Evolutionary conservation across 106 monocot genomes (phyloP).

Genomic region (Dioscorea zingiberensis): DNA sequence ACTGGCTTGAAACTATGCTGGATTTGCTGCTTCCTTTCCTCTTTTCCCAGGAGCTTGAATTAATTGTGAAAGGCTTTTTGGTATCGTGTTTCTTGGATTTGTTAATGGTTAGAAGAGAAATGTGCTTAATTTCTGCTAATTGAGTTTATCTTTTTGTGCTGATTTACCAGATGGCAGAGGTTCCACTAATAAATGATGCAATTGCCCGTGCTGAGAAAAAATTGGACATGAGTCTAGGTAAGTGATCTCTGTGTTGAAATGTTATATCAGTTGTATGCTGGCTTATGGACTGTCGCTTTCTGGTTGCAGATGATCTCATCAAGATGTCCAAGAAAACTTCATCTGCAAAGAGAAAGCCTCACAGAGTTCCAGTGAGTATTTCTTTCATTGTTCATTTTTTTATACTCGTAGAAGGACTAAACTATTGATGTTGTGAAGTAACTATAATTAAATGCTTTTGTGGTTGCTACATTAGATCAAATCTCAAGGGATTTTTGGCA

Average conservation of each 20-base stretch:
- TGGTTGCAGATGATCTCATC: slow-evolving; percentile 80
- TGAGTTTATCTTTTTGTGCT: too few species aligned
- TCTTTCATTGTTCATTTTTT: neutral
- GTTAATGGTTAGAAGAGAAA: too few species aligned
- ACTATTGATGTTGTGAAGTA: too few species aligned
- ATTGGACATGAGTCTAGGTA: slow-evolving; percentile 80
- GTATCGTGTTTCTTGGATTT: too few species aligned
- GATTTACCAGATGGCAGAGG: slow-evolving; percentile 37
- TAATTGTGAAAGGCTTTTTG: too few species aligned
- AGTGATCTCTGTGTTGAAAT: neutral
- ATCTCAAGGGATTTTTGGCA: slow-evolving; percentile 47
- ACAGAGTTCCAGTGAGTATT: slow-evolving; percentile 47
- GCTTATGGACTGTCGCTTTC: neutral
- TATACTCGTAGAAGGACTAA: neutral
- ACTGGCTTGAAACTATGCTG: too few species aligned
- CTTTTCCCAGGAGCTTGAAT: too few species aligned
- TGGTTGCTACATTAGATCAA: slow-evolving; percentile 52
- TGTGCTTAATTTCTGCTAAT: too few species aligned
- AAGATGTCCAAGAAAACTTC: slow-evolving; percentile 80
- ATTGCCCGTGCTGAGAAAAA: slow-evolving; percentile 69
- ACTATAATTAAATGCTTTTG: too few species aligned
- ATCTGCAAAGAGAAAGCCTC: slow-evolving; percentile 39
- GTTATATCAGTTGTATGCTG: neutral
- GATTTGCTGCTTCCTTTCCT: too few species aligned
- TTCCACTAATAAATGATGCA: slow-evolving; percentile 29